Conservation (phyloP, 2,329 filamentous ascomycete genomes). For the Scytalidium lignicola region DNA sequence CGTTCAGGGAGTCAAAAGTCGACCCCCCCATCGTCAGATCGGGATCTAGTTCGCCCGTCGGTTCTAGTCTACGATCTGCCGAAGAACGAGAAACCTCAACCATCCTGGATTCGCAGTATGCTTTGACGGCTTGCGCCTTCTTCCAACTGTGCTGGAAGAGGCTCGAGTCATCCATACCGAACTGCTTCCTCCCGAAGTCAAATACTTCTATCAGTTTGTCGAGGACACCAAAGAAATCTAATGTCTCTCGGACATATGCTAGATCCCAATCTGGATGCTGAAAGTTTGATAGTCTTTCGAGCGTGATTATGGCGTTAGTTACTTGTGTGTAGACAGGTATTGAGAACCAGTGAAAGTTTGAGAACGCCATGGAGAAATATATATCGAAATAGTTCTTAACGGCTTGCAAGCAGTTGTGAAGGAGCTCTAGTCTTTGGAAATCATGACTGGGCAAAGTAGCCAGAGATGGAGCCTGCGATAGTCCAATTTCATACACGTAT, state of each 20-base stretch:
- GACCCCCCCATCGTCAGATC: not conserved
- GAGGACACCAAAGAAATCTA: constrained; percentile 27
- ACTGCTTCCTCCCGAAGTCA: constrained; percentile 6
- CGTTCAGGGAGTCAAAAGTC: constrained; percentile 7
- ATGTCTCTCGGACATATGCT: constrained; percentile 27
- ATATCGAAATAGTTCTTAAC: constrained; percentile 11
- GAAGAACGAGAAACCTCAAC: not conserved
- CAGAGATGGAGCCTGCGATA: constrained; percentile 7
- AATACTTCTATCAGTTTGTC: constrained; percentile 27
- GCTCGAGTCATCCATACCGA: constrained; percentile 22
- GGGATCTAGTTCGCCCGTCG: not conserved
- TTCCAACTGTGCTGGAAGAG: not conserved
- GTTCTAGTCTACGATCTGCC: not conserved
- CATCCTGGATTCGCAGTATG: not conserved
- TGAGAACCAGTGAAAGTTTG: constrained; percentile 8
- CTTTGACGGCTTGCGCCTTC: not conserved
- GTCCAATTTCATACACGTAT: constrained; percentile 12
- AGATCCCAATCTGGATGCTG: constrained; percentile 34
- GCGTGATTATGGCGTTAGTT: constrained; percentile 27
- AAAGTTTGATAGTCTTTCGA: constrained; percentile 33
- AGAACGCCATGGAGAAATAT: constrained; percentile 6
- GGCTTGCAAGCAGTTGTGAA: constrained; percentile 12
- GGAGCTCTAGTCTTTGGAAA: constrained; percentile 13
- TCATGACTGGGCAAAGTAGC: constrained; percentile 1
- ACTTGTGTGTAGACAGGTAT: constrained; percentile 23